Conservation (phyloP, 305 asterid genomes). For the Fraxinus baroniana region DNA sequence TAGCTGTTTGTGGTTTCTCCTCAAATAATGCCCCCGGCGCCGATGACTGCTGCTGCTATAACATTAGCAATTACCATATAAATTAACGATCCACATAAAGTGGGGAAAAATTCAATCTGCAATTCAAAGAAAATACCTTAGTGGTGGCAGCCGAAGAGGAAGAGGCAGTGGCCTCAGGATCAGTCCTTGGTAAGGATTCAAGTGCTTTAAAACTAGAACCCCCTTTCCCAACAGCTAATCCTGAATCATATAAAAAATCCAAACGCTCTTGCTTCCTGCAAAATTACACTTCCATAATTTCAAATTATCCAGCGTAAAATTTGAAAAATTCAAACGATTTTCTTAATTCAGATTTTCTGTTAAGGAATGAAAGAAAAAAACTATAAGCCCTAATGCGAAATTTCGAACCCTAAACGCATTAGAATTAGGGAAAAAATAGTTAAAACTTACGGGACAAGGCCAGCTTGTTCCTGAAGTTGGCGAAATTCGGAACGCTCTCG, state of each 20-base stretch:
- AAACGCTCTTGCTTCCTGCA: conserved; percentile 84
- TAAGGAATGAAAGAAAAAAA: conserved; percentile 7
- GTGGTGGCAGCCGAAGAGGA: conserved; percentile 44
- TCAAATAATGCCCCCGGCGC: conserved; percentile 85
- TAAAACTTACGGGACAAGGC: conserved; percentile 67
- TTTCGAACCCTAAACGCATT: conserved; percentile 12
- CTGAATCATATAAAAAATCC: conserved; percentile 91
- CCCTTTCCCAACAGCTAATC: conserved; percentile 84
- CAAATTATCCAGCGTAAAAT: neutral
- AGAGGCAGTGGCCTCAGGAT: conserved; percentile 44
- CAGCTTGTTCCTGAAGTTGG: conserved; percentile 87
- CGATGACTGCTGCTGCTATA: conserved; percentile 45
- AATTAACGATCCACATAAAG: conserved; percentile 20
- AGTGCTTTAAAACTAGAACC: conserved; percentile 77
- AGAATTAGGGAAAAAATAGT: neutral
- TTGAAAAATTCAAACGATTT: neutral
- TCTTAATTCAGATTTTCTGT: neutral
- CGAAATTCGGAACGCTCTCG: conserved; percentile 94
- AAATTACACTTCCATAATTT: neutral
- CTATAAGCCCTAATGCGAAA: conserved; percentile 31
- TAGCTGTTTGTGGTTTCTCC: conserved; percentile 83
- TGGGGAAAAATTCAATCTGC: neutral
- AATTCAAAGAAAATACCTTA: conserved; percentile 34
- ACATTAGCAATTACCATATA: conserved; percentile 15
- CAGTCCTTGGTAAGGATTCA: conserved; percentile 57